Base-by-base conservation (phyloP, 2,329 filamentous ascomycete genomes). In the Stachybotrys echinatus region DNA sequence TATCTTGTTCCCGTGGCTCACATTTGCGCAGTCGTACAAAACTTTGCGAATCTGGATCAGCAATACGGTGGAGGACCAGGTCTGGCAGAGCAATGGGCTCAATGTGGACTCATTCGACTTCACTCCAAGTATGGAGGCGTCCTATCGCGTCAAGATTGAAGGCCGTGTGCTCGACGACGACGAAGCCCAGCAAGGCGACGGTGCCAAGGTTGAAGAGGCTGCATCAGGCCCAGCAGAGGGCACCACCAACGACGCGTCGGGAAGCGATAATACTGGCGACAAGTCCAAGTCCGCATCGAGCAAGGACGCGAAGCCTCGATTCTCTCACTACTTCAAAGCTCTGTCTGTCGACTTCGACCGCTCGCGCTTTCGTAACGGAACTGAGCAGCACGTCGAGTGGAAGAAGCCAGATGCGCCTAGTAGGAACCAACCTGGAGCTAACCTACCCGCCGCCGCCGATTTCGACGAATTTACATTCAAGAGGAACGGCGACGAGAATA, bases 391-490 rank as follows among this genome's bases (percentile, higher is more conserved):
- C 43, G 77, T 97, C 37, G 89, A 92, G 63, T 99, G 94, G 94
- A 89, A 88, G 65, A 95, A 94, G 64, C 87, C 90, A 5, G 83
- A 71, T 53, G 73, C 63, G n/a, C 72, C 75, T 55, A 66, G 77
- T 2, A 69, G 81, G 38, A 79, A 77, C 48, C 62, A 67, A 10
- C 61, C 77, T n/a, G 54, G 51, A 19, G 51, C 56, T 18, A 56
- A 47, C 23, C 51, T 60, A 23, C 78, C 85, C 6, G 75, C 84
- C 27, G 83, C 83, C 27, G 81, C 84, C 42, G 89, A 95, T 62
- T 96, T 97, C 62, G 94, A 96, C 70, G 87, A 88, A 64, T 74
- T 99, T 42, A 87, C 91, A 42, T 97, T 99, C 66, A 90, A 95
- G 74, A 83, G 94, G 48, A 89, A 87, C 60, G 87, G 90, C 31